These are phyloP conservation scores for Anaeramoeba flamelloides DNA, from an alignment of 78 protist species.

Conservation along the genomic window DNA sequence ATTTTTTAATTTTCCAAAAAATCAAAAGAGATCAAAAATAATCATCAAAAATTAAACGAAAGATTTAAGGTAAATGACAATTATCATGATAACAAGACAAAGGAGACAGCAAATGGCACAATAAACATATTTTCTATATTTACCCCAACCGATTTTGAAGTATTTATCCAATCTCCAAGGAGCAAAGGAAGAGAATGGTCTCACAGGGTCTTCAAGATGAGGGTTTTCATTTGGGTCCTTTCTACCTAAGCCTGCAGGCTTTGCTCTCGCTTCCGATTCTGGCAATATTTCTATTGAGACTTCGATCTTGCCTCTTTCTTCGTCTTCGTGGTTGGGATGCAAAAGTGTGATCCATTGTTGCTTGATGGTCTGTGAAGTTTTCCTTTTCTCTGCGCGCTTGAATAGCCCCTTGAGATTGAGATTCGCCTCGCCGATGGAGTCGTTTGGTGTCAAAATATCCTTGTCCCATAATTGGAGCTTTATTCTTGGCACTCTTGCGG, in stretches of 20 bases:
- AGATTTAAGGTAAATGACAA: too few relatives aligned
- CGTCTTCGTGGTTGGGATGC: slow-evolving; percentile 17
- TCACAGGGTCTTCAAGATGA: neutral
- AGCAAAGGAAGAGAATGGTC: too few relatives aligned
- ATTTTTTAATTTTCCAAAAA: too few relatives aligned
- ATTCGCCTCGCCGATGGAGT: slow-evolving; percentile 10
- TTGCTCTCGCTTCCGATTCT: slow-evolving; percentile 13
- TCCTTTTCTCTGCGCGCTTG: neutral
- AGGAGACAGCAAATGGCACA: too few relatives aligned
- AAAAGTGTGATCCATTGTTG: slow-evolving; percentile 15
- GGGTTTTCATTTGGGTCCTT: neutral
- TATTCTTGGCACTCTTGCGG: slow-evolving; percentile 12
- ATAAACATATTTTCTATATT: too few relatives aligned
- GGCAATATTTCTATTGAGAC: slow-evolving; percentile 1
- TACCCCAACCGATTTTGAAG: too few relatives aligned
- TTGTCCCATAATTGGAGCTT: slow-evolving; percentile 32
- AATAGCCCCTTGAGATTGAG: slow-evolving; percentile 9
- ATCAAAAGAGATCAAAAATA: too few relatives aligned
- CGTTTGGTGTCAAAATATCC: slow-evolving; percentile 21
- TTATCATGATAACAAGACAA: too few relatives aligned
- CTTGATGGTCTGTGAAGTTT: neutral
- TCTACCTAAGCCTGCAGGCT: slow-evolving; percentile 3
- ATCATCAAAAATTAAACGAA: too few relatives aligned
- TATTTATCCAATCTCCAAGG: too few relatives aligned
- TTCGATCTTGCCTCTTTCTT: neutral